Evolutionary conservation across 805 yeast species (phyloP).

Genomic region (Clavispora santaluciae): DNA sequence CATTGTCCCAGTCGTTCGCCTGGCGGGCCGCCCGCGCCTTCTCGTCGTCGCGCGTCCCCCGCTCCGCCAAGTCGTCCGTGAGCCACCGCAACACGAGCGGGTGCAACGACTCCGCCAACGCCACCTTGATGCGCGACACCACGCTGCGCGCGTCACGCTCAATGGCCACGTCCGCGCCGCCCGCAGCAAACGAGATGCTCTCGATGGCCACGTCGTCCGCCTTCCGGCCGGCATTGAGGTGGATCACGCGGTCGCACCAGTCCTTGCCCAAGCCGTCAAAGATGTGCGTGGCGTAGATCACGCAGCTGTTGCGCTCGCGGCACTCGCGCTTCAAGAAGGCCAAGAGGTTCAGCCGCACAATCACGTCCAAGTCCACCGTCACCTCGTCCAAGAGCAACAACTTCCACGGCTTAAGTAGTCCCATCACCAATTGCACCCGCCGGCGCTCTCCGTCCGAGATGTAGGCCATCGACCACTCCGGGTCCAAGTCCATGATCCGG

Average conservation of each 20-base stretch:
- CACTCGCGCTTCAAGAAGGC: slow-evolving; percentile 75
- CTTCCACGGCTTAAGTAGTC: slow-evolving; percentile 86
- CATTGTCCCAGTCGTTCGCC: slow-evolving; percentile 53
- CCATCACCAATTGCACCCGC: slow-evolving; percentile 92
- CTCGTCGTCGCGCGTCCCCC: slow-evolving; percentile 53
- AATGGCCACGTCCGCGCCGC: slow-evolving; percentile 23
- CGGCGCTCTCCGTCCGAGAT: slow-evolving; percentile 95
- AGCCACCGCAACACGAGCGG: slow-evolving; percentile 75
- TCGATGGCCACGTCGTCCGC: slow-evolving; percentile 31
- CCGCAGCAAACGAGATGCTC: slow-evolving; percentile 26
- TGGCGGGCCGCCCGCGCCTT: slow-evolving; percentile 34
- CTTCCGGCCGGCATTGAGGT: slow-evolving; percentile 63
- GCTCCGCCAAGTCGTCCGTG: slow-evolving; percentile 41
- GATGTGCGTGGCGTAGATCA: slow-evolving; percentile 92
- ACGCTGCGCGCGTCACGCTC: slow-evolving; percentile 17
- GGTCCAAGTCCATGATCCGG: slow-evolving; percentile 76
- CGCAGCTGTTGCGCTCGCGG: slow-evolving; percentile 59
- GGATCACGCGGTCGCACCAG: slow-evolving; percentile 86
- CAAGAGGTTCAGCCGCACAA: slow-evolving; percentile 74
- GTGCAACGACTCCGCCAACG: slow-evolving; percentile 52
- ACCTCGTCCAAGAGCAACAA: slow-evolving; percentile 89
- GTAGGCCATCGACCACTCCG: slow-evolving; percentile 86
- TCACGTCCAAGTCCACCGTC: slow-evolving; percentile 92
- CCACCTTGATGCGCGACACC: slow-evolving; percentile 29
- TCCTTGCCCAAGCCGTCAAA: slow-evolving; percentile 81